Base-by-base conservation (phyloP, 768 basidiomycete genomes). In the Lactifluus echinatus region DNA sequence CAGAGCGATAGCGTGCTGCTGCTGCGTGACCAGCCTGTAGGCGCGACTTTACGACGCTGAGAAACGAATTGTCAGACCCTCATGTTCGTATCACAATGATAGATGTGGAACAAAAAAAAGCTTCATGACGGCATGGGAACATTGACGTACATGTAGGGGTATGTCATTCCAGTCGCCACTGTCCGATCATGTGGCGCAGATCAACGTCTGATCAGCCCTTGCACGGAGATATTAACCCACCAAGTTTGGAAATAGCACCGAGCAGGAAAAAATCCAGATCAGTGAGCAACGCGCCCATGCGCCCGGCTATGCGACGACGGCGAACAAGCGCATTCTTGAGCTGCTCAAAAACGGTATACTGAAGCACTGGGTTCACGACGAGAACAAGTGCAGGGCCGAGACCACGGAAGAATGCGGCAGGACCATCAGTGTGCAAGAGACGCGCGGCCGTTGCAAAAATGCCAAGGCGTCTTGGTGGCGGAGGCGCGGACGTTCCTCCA, bases 341-440 rank as follows among this genome's bases (percentile, higher is more conserved):
- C 67, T 96, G 92, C 71, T 99, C 95, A 62, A 97, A 98, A 0
- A 85, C 82, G 19, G 95, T 97, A 70, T 96, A 94, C 74, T 93
- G 84, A 31, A 98, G 78, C 31, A 99, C 88, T 15, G 95, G 95
- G 71, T 99, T 99, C 61, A 91, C 81, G 63, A 97, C 95, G 44
- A 98, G 77, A 28, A 93, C 78, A 48, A 99, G 75, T n/a, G 93
- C 93, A 3, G 95, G 93, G 1, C 92, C 91, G 37, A 99, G 80
- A 14, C 95, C 95, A 45, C 92, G 79, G 86, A 89, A 96, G 67
- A 99, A 86, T 1, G 85, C 94, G n/a, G 76, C 76, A 11, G 81
- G 63, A 11, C 95, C 94, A 63, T 83, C 86, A 63, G 83, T 84
- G 31, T 79, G 76, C 24, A 90, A 60, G 56, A 97, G 89, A 57